Conservation (phyloP, 306 rosid genomes). For the Urtica urens region DNA sequence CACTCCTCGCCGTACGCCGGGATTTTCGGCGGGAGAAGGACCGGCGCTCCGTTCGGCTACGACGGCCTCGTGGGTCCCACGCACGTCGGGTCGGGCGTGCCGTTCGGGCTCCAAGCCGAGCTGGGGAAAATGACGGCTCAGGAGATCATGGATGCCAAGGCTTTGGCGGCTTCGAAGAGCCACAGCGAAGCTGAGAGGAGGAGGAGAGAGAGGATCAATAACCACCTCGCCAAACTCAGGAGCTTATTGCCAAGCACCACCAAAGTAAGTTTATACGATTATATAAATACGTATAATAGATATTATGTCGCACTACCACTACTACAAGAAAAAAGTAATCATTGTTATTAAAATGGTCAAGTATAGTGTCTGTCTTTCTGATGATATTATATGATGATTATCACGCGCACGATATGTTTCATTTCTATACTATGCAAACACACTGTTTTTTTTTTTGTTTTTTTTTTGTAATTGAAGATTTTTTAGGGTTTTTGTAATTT, state of each 20-base stretch:
- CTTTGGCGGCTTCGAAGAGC: constrained; percentile 83
- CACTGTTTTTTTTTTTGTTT: constrained; percentile 4
- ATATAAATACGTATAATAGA: neutral
- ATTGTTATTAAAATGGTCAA: neutral
- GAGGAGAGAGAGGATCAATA: constrained; percentile 90
- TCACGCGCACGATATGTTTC: constrained; percentile 23
- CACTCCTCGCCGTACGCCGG: constrained; percentile 40
- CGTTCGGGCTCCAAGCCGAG: constrained; percentile 80
- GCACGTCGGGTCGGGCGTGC: constrained; percentile 45
- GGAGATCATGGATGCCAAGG: constrained; percentile 91
- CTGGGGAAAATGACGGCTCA: constrained; percentile 74
- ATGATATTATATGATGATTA: too few species aligned
- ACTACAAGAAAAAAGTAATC: neutral
- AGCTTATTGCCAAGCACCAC: constrained; percentile 84
- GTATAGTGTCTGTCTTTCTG: too few species aligned
- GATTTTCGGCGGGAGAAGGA: constrained; percentile 36
- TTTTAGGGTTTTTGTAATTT: too few species aligned
- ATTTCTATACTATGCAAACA: neutral
- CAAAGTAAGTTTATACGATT: constrained; percentile 47
- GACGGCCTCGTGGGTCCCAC: constrained; percentile 56
- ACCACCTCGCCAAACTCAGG: constrained; percentile 79
- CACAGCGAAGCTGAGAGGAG: constrained; percentile 92
- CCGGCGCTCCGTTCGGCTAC: constrained; percentile 46
- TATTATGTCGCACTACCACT: neutral
- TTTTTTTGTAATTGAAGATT: too few species aligned